These are phyloP conservation scores for Taphrina communis DNA, from an alignment of 1,139 yeast species.

Conservation along the genomic window DNA sequence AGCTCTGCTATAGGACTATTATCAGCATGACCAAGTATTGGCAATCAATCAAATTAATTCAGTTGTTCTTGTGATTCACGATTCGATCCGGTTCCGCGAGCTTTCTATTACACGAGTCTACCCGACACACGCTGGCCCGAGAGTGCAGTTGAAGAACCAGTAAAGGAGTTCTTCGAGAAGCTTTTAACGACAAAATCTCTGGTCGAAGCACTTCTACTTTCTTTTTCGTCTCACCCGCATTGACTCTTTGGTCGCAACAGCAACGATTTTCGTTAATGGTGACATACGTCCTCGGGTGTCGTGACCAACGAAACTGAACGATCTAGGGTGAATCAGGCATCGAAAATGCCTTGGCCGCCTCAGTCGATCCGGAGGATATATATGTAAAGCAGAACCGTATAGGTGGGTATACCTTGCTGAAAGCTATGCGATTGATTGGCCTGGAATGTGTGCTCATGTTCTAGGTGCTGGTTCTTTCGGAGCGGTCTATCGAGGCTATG, in stretches of 20 bases:
- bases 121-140: neutral
- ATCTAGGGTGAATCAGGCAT: neutral
- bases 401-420: conserved; percentile 14
- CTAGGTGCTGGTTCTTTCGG: conserved; percentile 87
- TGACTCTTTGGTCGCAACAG: no score
- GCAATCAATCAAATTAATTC: neutral
- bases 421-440: no score
- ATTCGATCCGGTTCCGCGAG: neutral
- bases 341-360: neutral
- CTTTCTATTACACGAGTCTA: conserved; percentile 9
- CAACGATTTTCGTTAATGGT: no score
- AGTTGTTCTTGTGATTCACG: neutral
- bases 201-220: no score
- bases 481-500: conserved; percentile 72
- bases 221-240: no score
- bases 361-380: conserved; percentile 79
- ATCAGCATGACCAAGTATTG: neutral
- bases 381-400: conserved; percentile 42
- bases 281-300: no score
- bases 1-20: neutral
- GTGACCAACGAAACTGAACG: neutral
- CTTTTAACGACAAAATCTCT: no score
- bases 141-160: neutral
- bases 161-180: neutral
- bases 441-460: neutral